phyloP scores from a whole-genome alignment of 2,329 filamentous ascomycete species.

The Phaeosphaeria sp. region DNA sequence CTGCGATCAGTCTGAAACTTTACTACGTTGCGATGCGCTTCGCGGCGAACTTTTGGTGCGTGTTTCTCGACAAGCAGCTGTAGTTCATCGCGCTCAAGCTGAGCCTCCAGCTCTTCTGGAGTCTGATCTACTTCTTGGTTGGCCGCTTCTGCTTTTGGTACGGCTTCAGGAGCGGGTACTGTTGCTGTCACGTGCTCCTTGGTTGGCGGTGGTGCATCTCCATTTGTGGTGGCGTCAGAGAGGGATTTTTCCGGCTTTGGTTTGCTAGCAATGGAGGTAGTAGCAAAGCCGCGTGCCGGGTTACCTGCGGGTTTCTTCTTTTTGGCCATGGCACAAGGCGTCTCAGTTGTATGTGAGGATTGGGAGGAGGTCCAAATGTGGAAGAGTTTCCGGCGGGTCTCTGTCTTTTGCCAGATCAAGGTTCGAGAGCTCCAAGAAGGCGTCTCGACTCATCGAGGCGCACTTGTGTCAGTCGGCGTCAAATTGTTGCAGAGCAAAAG shows the following conservation, averaged over 20 bases:
- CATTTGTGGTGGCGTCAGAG: slow-evolving; percentile 24
- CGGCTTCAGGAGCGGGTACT: slow-evolving; percentile 8
- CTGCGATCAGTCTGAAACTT: slow-evolving; percentile 86
- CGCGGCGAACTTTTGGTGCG: slow-evolving; percentile 77
- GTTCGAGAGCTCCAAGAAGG: slow-evolving; percentile 30
- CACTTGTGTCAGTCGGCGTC: slow-evolving; percentile 14
- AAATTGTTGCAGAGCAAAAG: slow-evolving; percentile 6
- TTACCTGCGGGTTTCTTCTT: slow-evolving; percentile 91
- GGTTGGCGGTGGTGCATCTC: slow-evolving; percentile 11
- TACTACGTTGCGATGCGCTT: slow-evolving; percentile 76
- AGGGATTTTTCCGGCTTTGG: slow-evolving; percentile 58
- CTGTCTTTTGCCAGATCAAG: slow-evolving; percentile 43
- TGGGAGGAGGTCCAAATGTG: slow-evolving; percentile 11
- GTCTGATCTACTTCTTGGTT: slow-evolving; percentile 59
- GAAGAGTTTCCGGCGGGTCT: slow-evolving; percentile 25
- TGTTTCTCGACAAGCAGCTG: slow-evolving; percentile 87
- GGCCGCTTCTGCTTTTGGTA: slow-evolving; percentile 23
- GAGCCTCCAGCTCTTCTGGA: slow-evolving; percentile 87
- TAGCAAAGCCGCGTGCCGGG: slow-evolving; percentile 90
- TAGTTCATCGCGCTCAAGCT: slow-evolving; percentile 88
- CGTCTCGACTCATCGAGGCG: slow-evolving; percentile 41
- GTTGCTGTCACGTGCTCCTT: slow-evolving; percentile 20
- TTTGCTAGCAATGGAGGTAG: slow-evolving; percentile 88
- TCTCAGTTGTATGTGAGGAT: slow-evolving; percentile 6
- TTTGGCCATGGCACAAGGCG: slow-evolving; percentile 70